Base-by-base conservation (phyloP, 148 eudicot genomes). In the Arbutus unedo region DNA sequence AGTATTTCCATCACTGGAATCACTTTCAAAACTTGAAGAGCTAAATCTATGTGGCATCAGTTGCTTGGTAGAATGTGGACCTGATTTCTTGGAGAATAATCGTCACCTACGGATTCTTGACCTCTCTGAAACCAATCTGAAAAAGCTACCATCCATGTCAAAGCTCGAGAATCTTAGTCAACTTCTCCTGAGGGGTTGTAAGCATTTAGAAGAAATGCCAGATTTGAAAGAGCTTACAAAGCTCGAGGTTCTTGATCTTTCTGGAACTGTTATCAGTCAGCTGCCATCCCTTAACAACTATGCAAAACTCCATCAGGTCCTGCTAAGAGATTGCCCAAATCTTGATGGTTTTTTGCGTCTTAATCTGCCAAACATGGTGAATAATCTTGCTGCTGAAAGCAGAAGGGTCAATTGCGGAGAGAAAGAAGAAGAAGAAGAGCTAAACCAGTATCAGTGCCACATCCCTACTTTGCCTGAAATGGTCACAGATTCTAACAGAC, bases 181-280 rank as follows among this genome's bases (percentile, higher is more conserved):
- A 31, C 82, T 83, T 77, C 8, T 19, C 21, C 73, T 86, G 2
- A 54, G 74, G 55, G 83, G 73, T 51, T 86, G 86, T 79, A 19
- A 15, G 41, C 3, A 23, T 18, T 67, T 76, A 18, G 10, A 64
- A 59, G 21, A 1, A 4, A 70, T 81, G 41, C 80, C 70, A 16
- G 54, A 41, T 47, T 66, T 83, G 64, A 54, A 43, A 23, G 45
- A 45, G 5, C 79, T 81, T 44, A 72, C 68, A 0, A 73, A 84
- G 66, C 59, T 84, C 47, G 82, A 81, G 76, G 78, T 75, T 38
- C 70, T 86, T 11, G 86, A 86, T 81, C 71, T 84, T 57, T 84
- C 86, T 19, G 57, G 49, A 81, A 81, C 88, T 10, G 60, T 64
- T 7, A 74, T 85, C n/a, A 8, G 6, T 16, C 7, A 2, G 16